Base-by-base conservation (phyloP, 2,329 filamentous ascomycete genomes). In the Daldinia sp. region DNA sequence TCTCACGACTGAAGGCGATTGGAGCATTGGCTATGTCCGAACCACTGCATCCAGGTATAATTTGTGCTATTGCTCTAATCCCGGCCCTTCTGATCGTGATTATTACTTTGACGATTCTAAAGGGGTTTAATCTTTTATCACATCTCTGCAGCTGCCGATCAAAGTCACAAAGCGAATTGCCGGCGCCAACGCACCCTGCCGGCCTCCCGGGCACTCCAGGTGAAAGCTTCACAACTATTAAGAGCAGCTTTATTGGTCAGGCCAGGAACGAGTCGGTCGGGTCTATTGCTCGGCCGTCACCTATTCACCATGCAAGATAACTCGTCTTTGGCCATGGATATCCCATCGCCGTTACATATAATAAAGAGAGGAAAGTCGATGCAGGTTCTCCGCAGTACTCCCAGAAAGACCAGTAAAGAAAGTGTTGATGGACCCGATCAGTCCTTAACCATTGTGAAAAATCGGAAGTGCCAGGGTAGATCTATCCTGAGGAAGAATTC, bases 21-120 rank as follows among this genome's bases (percentile, higher is more conserved):
- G 29, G 50, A 19, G 59, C 47, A 61, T 70, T 58, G 63, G 68
- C 67, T 68, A 74, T 73, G 72, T 59, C 66, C 54, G 63, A 58
- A 17, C 50, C 51, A 41, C 62, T 61, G 47, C 62, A 68, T 60
- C 69, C 66, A 58, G 68, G 70, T 54, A 62, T 67, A 25, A 69
- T 73, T 35, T 64, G 52, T 63, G 50, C 67, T 50, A 65, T 69
- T 37, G 61, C 68, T 27, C 52, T 67, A 5, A 63, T 82, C 45
- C 74, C 79, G 35, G 71, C 71, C 55, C 68, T 76, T 34, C 70
- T 81, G 34, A 72, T 76, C 54, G 56, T 78, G n/a, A 72, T 77
- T 35, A 66, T 82, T 67, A 67, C 75, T 61, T 62, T 66, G 7
- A 71, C 68, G 21, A 69, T 70, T 37, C 67, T 74, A 57, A 71